A percentile compares a stretch with the other conserved stretches of the same genome.
These are phyloP conservation scores for Pyronema omphalodes DNA, from an alignment of 495 filamentous ascomycete species.

Conservation along the genomic window DNA sequence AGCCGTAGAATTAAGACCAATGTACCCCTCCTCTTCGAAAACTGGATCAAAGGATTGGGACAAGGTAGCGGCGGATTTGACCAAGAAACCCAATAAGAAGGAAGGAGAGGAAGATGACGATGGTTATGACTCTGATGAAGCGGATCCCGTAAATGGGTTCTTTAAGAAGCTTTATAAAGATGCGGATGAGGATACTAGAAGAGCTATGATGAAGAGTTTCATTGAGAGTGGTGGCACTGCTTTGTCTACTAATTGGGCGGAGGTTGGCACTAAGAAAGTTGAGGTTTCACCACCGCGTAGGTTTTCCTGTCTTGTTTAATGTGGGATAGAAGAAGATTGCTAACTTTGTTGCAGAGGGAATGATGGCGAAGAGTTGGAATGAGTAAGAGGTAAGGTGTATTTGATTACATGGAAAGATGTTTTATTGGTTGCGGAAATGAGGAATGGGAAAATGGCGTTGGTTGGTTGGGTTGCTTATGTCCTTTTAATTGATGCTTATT, in stretches of 20 bases:
- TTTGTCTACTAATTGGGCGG: constrained; percentile 80
- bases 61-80: constrained; percentile 43
- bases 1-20: constrained; percentile 29
- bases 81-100: constrained; percentile 27
- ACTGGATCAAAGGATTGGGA: constrained; percentile 86
- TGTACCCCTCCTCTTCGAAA: constrained; percentile 79
- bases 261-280: constrained; percentile 57
- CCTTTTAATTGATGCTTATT: too few species aligned
- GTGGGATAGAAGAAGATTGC: background rate
- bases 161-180: constrained; percentile 80
- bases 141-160: constrained; percentile 56
- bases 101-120: constrained; percentile 24
- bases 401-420: background rate
- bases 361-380: constrained; percentile 52
- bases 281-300: constrained; percentile 45
- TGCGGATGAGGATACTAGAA: constrained; percentile 58
- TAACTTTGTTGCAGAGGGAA: constrained; percentile 34
- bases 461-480: too few species aligned
- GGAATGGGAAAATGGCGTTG: too few species aligned
- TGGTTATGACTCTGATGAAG: constrained; percentile 41
- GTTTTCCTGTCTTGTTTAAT: background rate
- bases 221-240: constrained; percentile 83
- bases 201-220: constrained; percentile 97
- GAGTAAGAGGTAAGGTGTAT: constrained; percentile 6
- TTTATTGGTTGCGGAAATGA: background rate